Base-by-base conservation (phyloP, 2,329 filamentous ascomycete genomes). In the Scleromitrula shiraiana region DNA sequence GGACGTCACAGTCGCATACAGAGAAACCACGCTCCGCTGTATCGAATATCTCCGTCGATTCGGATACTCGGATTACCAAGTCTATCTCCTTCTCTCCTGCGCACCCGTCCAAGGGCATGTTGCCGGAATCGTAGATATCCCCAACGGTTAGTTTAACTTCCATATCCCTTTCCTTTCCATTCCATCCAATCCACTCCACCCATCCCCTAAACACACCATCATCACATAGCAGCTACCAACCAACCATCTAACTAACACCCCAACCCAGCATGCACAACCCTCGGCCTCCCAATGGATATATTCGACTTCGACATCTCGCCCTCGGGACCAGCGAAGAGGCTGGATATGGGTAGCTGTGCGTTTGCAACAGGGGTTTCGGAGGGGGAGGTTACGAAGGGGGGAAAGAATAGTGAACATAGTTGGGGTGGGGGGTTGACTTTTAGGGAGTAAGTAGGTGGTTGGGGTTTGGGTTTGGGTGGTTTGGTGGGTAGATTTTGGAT, bases 291-390 rank as follows among this genome's bases (percentile, higher is more conserved):
- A 1, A 88, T 95, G 74, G 90, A 95, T 67, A 94, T 96, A 45
- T 96, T 96, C 60, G 87, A 93, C 62, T 95, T 96, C 66, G 89
- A 95, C 63, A 91, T 95, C 56, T 78, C 80, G 39, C 87, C 88
- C 0, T 57, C 52, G 2, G 74, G 75, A 48, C 72, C 71, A 5
- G 77, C 76, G 2, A 70, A 77, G 62, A 78, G 80, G 69, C 65
- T 72, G 49, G 80, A 89, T 62, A 75, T 89, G 76, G 85, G 84
- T 1, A 70, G 63, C 33, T 93, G 87, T 65, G 86, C 85, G 1
- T 85, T 80, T 63, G 71, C 73, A 57, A 72, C 65, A 2, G 73
- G 71, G 4, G 67, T 69, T 9, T 65, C 49, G 2, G 66, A 71
- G 53, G 74, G 74, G 0, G 62, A 64, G 57, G 63, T 76, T 14